A percentile compares a stretch with the other conserved stretches of the same genome.
Evolutionary conservation across 352 stramenopile species (phyloP).

Genomic region (Phytopythium helicoides): DNA sequence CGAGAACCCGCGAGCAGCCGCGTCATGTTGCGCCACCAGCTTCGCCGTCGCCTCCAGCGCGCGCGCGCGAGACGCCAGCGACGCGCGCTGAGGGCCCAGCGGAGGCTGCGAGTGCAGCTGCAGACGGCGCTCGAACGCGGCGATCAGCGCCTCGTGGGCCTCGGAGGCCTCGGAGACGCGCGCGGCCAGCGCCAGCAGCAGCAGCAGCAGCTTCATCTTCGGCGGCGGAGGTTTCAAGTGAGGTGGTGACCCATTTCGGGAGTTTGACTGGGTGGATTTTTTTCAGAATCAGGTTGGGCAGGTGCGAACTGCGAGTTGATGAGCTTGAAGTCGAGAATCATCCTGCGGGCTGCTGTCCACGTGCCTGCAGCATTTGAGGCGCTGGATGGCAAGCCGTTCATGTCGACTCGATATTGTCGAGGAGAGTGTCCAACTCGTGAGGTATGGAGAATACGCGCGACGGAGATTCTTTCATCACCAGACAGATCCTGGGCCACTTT

Average conservation of each 20-base stretch:
- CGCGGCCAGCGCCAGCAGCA: background rate
- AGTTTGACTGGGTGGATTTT: constrained; percentile 1
- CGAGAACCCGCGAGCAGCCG: constrained; percentile 42
- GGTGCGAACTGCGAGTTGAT: background rate
- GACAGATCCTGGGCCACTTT: no score
- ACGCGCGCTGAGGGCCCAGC: constrained; percentile 44
- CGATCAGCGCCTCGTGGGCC: constrained; percentile 1
- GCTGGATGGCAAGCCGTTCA: no score
- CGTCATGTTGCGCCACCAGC: constrained; percentile 38
- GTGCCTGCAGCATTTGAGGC: no score
- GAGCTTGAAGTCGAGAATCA: background rate
- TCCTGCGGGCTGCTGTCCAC: no score
- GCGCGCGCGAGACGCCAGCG: constrained; percentile 32
- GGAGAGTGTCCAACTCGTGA: no score
- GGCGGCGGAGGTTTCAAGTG: background rate
- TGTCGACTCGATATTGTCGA: no score
- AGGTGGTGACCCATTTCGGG: constrained; percentile 1
- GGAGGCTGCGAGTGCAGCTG: constrained; percentile 18
- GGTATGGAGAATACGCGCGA: no score
- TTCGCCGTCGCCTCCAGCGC: constrained; percentile 40
- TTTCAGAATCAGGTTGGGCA: background rate
- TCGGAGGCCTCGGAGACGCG: background rate
- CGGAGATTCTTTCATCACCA: no score
- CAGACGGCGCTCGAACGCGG: constrained; percentile 24
- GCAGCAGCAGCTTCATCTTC: constrained; percentile 2